A percentile compares a stretch with the other conserved stretches of the same genome.
Conservation (phyloP, 2,329 filamentous ascomycete species). For the Cadophora malorum region DNA sequence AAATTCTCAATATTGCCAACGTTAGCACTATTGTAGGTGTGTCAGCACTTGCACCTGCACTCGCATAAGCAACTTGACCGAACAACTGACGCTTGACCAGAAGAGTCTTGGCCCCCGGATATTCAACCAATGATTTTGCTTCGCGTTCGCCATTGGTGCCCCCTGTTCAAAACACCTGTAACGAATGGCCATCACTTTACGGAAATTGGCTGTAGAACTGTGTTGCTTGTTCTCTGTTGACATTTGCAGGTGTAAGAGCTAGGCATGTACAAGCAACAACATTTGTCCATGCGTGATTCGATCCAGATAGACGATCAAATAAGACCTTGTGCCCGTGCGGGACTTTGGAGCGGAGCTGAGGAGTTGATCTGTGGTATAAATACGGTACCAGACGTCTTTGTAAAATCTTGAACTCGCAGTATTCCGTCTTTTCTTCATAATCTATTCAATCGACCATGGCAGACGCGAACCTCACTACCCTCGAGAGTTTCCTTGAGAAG, state of each 20-base stretch:
- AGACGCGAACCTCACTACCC: conserved; percentile 13
- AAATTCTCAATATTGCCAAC: neutral
- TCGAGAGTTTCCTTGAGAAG: conserved; percentile 26
- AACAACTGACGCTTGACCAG: neutral
- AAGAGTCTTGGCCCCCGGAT: neutral
- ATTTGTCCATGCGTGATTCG: neutral
- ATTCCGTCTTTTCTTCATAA: neutral
- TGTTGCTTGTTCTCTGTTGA: neutral
- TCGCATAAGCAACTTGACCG: neutral
- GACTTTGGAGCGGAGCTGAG: neutral
- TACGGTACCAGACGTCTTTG: too few species aligned
- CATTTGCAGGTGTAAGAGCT: neutral
- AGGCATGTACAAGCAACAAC: neutral
- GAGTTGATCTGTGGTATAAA: neutral
- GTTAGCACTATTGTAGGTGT: neutral
- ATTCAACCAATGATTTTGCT: neutral
- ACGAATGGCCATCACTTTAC: neutral
- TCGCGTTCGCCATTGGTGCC: conserved; percentile 4
- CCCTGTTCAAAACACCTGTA: neutral
- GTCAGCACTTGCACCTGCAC: conserved; percentile 1
- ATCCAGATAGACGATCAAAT: neutral
- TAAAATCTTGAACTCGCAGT: too few species aligned
- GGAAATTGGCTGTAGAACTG: neutral
- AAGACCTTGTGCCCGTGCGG: neutral
- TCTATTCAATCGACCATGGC: neutral